Conservation (phyloP, 1,284 basidiomycete genomes). For the Mycosarcoma maydis region DNA sequence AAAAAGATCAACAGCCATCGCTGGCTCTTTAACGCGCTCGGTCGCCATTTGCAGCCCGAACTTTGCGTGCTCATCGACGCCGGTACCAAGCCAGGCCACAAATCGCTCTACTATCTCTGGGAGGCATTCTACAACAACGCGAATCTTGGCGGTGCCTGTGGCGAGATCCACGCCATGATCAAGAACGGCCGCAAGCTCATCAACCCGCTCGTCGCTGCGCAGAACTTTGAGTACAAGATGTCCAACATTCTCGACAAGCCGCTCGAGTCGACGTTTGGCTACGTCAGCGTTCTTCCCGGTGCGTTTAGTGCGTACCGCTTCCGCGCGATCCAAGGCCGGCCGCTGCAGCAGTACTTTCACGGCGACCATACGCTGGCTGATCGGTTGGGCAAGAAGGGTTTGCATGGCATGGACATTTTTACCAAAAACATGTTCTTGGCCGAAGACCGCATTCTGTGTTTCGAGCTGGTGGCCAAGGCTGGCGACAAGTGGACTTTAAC, state of each 20-base stretch:
- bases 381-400: conserved; percentile 89
- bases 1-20: conserved; percentile 74
- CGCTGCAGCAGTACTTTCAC: conserved; percentile 97
- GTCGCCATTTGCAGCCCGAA: conserved; percentile 72
- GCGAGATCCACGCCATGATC: conserved; percentile 67
- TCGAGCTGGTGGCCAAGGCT: conserved; percentile 92
- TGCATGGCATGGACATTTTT: conserved; percentile 98
- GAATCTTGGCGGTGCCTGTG: conserved; percentile 65
- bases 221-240: conserved; percentile 98
- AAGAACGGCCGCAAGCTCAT: conserved; percentile 63
- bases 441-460: conserved; percentile 82
- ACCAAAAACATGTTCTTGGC: conserved; percentile 76
- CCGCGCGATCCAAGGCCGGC: conserved; percentile 88
- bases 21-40: conserved; percentile 98
- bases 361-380: conserved; percentile 87
- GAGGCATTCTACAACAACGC: conserved; percentile 66
- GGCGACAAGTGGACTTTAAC: conserved; percentile 85
- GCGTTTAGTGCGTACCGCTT: conserved; percentile 95
- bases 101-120: conserved; percentile 65
- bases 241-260: conserved; percentile 81
- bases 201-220: conserved; percentile 74
- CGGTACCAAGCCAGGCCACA: conserved; percentile 65
- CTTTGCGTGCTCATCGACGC: conserved; percentile 65
- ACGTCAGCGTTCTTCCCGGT: conserved; percentile 88
- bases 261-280: conserved; percentile 92